Conservation (phyloP, 805 yeast genomes). For the Lipomyces yamadae region DNA sequence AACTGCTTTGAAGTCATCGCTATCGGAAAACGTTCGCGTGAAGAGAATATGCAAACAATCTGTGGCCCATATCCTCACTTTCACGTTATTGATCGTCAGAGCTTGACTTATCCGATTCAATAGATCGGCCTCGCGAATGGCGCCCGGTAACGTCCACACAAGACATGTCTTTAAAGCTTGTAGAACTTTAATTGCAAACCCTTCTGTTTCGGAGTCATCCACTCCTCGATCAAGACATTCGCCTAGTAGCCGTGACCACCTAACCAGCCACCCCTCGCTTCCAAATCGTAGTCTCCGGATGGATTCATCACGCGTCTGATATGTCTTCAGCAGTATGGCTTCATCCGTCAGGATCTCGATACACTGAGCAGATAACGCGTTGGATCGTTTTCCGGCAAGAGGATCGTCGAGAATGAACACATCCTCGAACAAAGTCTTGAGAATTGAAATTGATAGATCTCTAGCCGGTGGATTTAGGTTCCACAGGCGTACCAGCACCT, state of each 20-base stretch:
- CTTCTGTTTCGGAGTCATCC: constrained; percentile 47
- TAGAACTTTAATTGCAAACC: constrained; percentile 67
- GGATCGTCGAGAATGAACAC: constrained; percentile 90
- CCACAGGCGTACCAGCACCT: constrained; percentile 77
- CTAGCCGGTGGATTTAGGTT: constrained; percentile 62
- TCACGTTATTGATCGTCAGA: constrained; percentile 53
- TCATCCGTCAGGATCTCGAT: constrained; percentile 82
- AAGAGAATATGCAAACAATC: constrained; percentile 90
- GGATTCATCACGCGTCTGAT: constrained; percentile 66
- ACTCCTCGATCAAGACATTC: constrained; percentile 51
- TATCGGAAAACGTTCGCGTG: constrained; percentile 72
- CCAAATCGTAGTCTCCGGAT: constrained; percentile 67
- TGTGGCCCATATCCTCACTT: constrained; percentile 68
- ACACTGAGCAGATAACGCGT: constrained; percentile 78
- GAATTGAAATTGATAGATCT: constrained; percentile 76
- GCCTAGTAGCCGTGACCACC: constrained; percentile 66
- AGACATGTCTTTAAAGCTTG: constrained; percentile 87
- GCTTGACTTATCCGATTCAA: constrained; percentile 61
- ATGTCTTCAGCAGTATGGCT: constrained; percentile 61
- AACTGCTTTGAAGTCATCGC: constrained; percentile 73
- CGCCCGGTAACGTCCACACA: constrained; percentile 85
- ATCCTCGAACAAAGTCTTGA: constrained; percentile 90
- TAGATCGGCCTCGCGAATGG: constrained; percentile 69
- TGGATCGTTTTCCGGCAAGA: constrained; percentile 77
- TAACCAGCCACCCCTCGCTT: constrained; percentile 81